Percentiles rank a stretch among this genome's conserved stretches.
Conservation (phyloP, 495 filamentous ascomycete genomes). For the Neurospora sublineolata region DNA sequence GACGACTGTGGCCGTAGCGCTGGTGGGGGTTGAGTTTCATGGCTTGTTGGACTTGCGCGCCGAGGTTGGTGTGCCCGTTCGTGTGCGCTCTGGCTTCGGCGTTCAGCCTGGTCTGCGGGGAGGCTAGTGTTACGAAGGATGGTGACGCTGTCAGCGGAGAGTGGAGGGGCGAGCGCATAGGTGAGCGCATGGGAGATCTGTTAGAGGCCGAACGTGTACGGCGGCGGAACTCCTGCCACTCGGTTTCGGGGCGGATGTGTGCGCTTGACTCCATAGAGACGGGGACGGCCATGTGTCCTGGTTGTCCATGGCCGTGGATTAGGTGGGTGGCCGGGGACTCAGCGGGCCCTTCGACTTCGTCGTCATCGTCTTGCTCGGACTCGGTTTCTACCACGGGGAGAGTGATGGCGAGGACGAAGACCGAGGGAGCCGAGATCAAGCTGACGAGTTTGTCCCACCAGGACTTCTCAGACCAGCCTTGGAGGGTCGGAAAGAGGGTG, state of each 20-base stretch:
- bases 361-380: conserved; percentile 36
- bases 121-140: conserved; percentile 1
- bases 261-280: conserved; percentile 18
- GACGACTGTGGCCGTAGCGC: background rate
- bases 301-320: conserved; percentile 7
- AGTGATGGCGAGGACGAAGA: conserved; percentile 83
- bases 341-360: conserved; percentile 17
- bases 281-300: conserved; percentile 18
- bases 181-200: background rate
- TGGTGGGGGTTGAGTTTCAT: background rate
- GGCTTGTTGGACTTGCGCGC: background rate
- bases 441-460: conserved; percentile 68
- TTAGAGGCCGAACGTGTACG: conserved; percentile 22
- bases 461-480: conserved; percentile 63
- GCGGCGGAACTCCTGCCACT: conserved; percentile 43
- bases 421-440: conserved; percentile 70
- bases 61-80: background rate
- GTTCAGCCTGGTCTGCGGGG: background rate
- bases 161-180: background rate
- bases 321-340: conserved; percentile 9
- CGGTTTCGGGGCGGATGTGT: conserved; percentile 27
- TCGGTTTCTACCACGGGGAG: conserved; percentile 77
- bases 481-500: conserved; percentile 83
- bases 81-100: background rate
- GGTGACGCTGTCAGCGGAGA: conserved; percentile 9